Base-by-base conservation (phyloP, 2,329 filamentous ascomycete genomes). In the Fusarium phyllophilum region DNA sequence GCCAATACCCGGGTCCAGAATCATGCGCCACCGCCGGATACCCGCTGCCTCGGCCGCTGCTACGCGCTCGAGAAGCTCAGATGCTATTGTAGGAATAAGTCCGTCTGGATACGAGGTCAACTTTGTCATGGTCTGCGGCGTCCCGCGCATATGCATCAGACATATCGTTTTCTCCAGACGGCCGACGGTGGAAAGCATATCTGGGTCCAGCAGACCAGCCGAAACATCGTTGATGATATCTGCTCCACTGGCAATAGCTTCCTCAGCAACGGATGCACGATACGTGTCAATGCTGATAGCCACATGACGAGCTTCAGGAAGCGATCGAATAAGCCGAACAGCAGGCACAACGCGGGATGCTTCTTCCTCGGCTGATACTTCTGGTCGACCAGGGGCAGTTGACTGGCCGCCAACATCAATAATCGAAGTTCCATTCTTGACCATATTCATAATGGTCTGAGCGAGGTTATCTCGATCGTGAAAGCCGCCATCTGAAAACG, bases 191-290 rank as follows among this genome's bases (percentile, higher is more conserved):
- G 90, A 78, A 2, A 99, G 89, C 95, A 99, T 98, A 2, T 88
- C 87, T 0, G 89, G 84, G 80, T 98, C 96, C 57, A 97, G 86
- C 8, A 86, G 80, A 8, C 96, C 96, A 4, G 92, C 94, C 1
- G 94, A 97, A 41, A 99, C 91, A 82, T 99, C 96, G 83, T 99
- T 99, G 84, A 99, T 90, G 72, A 99, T 93, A 80, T 98, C 92
- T 12, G 95, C 96, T 57, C 96, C 96, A 9, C 92, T 93, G 33
- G 86, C 84, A 64, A 96, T 87, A 24, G 94, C 94, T 26, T 90
- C 90, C 77, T 91, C 89, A 5, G 96, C 96, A 4, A 99, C 96
- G 3, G 86, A 85, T 1, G 96, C 93, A 38, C 94, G 93, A 84
- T 97, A 99, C 7, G 96, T 99, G 84, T 99, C 96, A 68, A 99